These are phyloP conservation scores for Boletus edulis DNA, from an alignment of 768 basidiomycete species.

Conservation along the genomic window DNA sequence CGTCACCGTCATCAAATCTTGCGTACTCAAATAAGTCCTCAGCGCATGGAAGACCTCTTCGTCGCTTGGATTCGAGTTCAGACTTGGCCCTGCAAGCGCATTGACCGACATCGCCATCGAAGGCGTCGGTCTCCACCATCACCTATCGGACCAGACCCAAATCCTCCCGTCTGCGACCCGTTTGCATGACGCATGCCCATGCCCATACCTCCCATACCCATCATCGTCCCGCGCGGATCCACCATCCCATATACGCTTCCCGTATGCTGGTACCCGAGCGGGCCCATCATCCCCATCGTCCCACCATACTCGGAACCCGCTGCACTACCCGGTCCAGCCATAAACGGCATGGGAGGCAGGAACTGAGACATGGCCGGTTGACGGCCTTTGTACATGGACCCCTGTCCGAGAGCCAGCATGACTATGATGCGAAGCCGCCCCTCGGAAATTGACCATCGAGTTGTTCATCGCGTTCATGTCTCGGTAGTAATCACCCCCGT, in stretches of 20 bases:
- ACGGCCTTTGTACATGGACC: constrained; percentile 41
- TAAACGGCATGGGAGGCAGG: constrained; percentile 63
- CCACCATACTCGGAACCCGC: constrained; percentile 74
- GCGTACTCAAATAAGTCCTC: constrained; percentile 81
- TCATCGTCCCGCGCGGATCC: constrained; percentile 62
- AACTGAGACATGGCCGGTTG: constrained; percentile 45
- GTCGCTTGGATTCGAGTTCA: constrained; percentile 77
- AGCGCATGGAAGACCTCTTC: constrained; percentile 85
- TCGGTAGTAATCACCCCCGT: constrained; percentile 85
- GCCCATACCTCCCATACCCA: constrained; percentile 43
- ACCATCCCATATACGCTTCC: constrained; percentile 76
- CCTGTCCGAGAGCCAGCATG: constrained; percentile 40
- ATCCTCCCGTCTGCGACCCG: constrained; percentile 52
- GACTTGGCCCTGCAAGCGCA: constrained; percentile 76
- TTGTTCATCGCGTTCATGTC: constrained; percentile 72
- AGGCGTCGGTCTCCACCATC: constrained; percentile 52
- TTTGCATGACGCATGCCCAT: constrained; percentile 61
- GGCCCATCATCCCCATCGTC: constrained; percentile 38
- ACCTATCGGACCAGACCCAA: constrained; percentile 42
- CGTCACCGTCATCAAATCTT: constrained; percentile 96
- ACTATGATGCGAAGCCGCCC: constrained; percentile 42
- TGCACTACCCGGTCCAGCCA: constrained; percentile 55
- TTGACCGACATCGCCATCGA: constrained; percentile 86
- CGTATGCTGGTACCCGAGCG: constrained; percentile 65
- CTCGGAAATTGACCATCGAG: constrained; percentile 59